Conservation (phyloP, 768 basidiomycete genomes). For the Gyrodon lividus region DNA sequence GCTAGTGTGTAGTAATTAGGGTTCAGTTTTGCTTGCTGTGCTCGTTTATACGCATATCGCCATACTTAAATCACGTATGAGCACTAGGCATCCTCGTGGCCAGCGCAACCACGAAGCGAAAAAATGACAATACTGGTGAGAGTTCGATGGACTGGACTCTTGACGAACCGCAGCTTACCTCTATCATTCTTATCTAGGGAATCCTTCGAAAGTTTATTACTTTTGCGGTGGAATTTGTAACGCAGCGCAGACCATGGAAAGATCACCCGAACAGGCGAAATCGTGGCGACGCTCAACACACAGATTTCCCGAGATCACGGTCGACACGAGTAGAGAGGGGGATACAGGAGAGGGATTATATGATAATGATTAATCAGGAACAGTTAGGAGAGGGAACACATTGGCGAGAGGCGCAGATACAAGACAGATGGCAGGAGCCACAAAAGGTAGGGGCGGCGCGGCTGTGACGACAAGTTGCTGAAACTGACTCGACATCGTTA, state of each 20-base stretch:
- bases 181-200: conserved; percentile 13
- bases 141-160: conserved; percentile 11
- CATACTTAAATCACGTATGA: conserved; percentile 27
- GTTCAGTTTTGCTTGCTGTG: conserved; percentile 21
- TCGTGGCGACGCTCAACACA: conserved; percentile 14
- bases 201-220: conserved; percentile 24
- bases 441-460: conserved; percentile 17
- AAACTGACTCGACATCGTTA: conserved; percentile 10
- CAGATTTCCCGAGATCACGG: conserved; percentile 27
- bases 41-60: conserved; percentile 11
- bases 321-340: conserved; percentile 25
- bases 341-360: conserved; percentile 25
- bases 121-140: conserved; percentile 32
- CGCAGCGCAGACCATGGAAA: conserved; percentile 21
- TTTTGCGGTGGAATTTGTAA: conserved; percentile 21
- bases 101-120: conserved; percentile 20
- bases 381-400: conserved; percentile 8
- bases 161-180: conserved; percentile 16
- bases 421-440: conserved; percentile 9
- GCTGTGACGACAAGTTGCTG: background rate
- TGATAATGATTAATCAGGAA: conserved; percentile 16
- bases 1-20: conserved; percentile 15
- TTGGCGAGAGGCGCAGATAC: conserved; percentile 4
- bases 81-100: conserved; percentile 24
- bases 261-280: conserved; percentile 5